Base-by-base conservation (phyloP, 352 stramenopile genomes). In the Phytophthora multivora region DNA sequence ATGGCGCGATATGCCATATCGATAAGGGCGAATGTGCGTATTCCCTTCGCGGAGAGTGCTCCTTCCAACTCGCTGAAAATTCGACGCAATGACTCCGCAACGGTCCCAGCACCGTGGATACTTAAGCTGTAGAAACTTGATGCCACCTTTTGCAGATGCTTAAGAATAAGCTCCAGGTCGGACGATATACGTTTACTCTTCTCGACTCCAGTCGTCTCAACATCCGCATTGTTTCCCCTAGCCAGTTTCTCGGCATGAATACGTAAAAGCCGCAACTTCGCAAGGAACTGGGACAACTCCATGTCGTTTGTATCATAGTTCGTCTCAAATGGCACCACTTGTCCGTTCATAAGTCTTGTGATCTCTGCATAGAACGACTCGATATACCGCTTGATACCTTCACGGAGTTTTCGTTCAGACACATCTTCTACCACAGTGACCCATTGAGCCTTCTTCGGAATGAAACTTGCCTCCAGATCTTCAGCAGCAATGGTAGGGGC, bases 361-460 rank as follows among this genome's bases (percentile, higher is more conserved):
- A 85, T 65, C 13, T 54, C 46, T 10, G 21, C 30, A 47, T 82
- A 79, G 19, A 86, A 73, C 2, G 71, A 77, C 39, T 77, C 60
- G 12, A 83, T 69, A 40, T 86, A 88, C 8, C 45, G 62, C 39
- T 79, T 84, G 5, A 88, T 69, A 12, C 66, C 71, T 5, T 59
- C 18, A 3, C 77, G 65, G 8, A 93, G 68, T 30, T 58, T 73
- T 16, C 46, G 52, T 42, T 85, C 81, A 1, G 58, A 43, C 1
- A 51, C 25, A 9, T 65, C 71, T 55, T 83, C 69, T 19, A 82
- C 36, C 4, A 89, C 77, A 1, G 73, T 68, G 1, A 81, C 54
- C 79, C 83, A 93, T 49, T 89, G 53, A 2, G 79, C 83, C 18
- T 88, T 62, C 26, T 92, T 89, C 7, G 73, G 69, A 15, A 82